Conservation (phyloP, 2,329 filamentous ascomycete species). For the Amylocarpus encephaloides region DNA sequence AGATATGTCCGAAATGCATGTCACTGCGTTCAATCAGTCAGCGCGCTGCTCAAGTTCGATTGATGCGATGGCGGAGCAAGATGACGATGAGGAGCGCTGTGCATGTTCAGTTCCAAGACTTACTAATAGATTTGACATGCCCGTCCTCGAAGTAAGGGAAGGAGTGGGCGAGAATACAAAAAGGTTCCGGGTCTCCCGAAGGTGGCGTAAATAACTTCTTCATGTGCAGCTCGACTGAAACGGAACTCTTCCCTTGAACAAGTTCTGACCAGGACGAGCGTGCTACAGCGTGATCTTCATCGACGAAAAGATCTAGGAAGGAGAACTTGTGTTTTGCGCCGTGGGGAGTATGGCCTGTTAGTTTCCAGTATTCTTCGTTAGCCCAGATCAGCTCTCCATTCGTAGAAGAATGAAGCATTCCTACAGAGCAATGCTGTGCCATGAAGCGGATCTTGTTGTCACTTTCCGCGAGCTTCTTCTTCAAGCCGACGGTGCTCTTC, state of each 20-base stretch:
- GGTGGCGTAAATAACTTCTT: slow-evolving; percentile 26
- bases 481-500: slow-evolving; percentile 14
- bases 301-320: slow-evolving; percentile 21
- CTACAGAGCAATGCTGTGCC: slow-evolving; percentile 27
- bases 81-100: background rate
- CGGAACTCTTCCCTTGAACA: slow-evolving; percentile 15
- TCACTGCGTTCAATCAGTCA: slow-evolving; percentile 11
- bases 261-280: slow-evolving; percentile 19
- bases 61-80: background rate
- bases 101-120: background rate
- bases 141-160: slow-evolving; percentile 22
- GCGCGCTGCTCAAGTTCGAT: background rate
- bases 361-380: slow-evolving; percentile 25
- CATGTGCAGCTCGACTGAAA: slow-evolving; percentile 21
- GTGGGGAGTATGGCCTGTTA: slow-evolving; percentile 17
- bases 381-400: slow-evolving; percentile 25
- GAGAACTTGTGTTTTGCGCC: slow-evolving; percentile 16
- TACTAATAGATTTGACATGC: slow-evolving; percentile 21
- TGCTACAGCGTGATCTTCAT: slow-evolving; percentile 20
- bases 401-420: slow-evolving; percentile 24
- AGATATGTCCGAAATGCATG: slow-evolving; percentile 27
- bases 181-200: slow-evolving; percentile 23
- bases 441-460: slow-evolving; percentile 24
- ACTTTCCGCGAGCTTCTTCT: slow-evolving; percentile 18
- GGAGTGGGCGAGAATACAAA: slow-evolving; percentile 17